phyloP scores from a whole-genome alignment of 345 rosid species.

The Kernera saxatilis region DNA sequence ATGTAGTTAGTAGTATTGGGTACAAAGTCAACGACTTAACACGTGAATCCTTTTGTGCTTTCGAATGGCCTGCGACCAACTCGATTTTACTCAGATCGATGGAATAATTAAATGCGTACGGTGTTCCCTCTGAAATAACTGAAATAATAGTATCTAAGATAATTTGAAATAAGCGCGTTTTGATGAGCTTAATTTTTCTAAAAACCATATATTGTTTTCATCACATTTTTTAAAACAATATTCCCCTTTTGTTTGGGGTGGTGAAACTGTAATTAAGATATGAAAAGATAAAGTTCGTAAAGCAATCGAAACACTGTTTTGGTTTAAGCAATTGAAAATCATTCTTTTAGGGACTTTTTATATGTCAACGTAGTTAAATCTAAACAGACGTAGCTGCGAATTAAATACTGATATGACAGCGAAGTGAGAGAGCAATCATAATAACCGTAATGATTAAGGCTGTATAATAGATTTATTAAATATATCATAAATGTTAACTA shows the following conservation, averaged over 20 bases:
- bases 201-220: no score
- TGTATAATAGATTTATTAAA: background rate
- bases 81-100: background rate
- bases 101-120: background rate
- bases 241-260: background rate
- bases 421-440: background rate
- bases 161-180: no score
- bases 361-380: background rate
- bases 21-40: conserved; percentile 12
- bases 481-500: background rate
- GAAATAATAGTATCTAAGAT: no score
- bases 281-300: background rate
- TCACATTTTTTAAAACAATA: no score
- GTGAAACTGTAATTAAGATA: background rate
- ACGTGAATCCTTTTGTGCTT: conserved; percentile 8
- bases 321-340: no score
- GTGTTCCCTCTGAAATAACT: background rate
- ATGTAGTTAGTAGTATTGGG: background rate
- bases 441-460: background rate
- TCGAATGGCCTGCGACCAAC: conserved; percentile 12
- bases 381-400: background rate
- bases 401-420: background rate
- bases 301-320: no score
- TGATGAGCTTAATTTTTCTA: no score
- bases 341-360: background rate